Percentiles rank a stretch among this genome's conserved stretches.
phyloP scores from a whole-genome alignment of 2,329 filamentous ascomycete species.

The Immersiporthe knoxdaviesiana region DNA sequence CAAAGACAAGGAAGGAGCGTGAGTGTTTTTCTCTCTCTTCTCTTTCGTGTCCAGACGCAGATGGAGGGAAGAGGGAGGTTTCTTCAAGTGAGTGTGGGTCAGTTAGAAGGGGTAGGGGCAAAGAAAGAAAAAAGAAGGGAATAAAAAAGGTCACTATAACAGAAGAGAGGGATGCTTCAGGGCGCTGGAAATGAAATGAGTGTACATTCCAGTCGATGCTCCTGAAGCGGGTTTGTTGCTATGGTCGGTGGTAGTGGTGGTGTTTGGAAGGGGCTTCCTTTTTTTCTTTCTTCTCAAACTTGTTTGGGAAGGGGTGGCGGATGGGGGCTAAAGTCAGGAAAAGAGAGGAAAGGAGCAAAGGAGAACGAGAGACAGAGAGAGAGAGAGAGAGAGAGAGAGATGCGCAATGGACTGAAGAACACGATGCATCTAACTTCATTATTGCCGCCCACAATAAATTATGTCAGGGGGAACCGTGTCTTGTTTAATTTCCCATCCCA shows the following conservation, averaged over 20 bases:
- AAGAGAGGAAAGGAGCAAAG: neutral
- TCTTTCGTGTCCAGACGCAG: neutral
- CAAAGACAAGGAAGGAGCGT: neutral
- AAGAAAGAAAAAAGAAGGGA: neutral
- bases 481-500: neutral
- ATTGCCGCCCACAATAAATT: neutral
- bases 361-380: neutral
- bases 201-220: conserved; percentile 8
- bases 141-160: neutral
- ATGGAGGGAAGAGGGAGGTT: neutral
- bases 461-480: neutral
- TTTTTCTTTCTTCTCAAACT: neutral
- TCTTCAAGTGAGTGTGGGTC: neutral
- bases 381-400: neutral
- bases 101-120: neutral
- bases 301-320: neutral
- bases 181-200: conserved; percentile 4
- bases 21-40: neutral
- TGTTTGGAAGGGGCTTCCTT: neutral
- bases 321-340: neutral
- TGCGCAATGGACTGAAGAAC: neutral
- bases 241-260: neutral
- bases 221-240: neutral
- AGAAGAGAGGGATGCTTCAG: neutral
- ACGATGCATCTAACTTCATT: neutral